phyloP scores from a whole-genome alignment of 2,329 filamentous ascomycete species.

The Bipolaris cookei region DNA sequence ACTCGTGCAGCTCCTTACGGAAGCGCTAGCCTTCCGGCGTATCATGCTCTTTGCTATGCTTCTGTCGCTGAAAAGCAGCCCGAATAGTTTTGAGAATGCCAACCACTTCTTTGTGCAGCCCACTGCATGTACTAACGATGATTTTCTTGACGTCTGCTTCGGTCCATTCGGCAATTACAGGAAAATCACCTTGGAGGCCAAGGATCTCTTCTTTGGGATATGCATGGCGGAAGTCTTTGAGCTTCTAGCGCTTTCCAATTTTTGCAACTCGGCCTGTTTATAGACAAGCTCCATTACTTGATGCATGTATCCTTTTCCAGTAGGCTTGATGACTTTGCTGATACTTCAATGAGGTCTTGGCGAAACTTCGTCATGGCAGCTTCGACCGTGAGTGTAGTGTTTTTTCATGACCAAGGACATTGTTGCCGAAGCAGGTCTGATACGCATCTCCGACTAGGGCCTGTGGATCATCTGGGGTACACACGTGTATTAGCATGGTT shows the following conservation, averaged over 20 bases:
- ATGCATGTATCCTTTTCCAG: constrained; percentile 16
- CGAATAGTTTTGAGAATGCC: constrained; percentile 7
- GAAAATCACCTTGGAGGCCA: constrained; percentile 3
- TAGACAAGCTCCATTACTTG: constrained; percentile 23
- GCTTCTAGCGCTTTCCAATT: background rate
- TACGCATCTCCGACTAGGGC: constrained; percentile 18
- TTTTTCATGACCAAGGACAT: background rate
- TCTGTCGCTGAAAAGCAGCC: constrained; percentile 12
- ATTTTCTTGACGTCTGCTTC: background rate
- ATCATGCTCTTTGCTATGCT: constrained; percentile 15
- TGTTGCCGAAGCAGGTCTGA: constrained; percentile 12
- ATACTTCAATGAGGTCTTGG: background rate
- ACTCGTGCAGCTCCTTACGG: constrained; percentile 7
- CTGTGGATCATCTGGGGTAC: constrained; percentile 13
- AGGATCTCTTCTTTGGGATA: constrained; percentile 5
- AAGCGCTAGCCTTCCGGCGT: constrained; percentile 13
- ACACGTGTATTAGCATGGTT: background rate
- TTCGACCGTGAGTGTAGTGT: constrained; percentile 5
- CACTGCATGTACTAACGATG: background rate
- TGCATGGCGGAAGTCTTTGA: constrained; percentile 7
- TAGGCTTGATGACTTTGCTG: background rate
- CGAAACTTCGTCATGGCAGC: constrained; percentile 4
- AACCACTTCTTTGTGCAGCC: background rate
- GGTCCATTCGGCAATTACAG: background rate
- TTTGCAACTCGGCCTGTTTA: constrained; percentile 1